A percentile compares a stretch with the other conserved stretches of the same genome.
phyloP scores from a whole-genome alignment of 208 protist species.

The Leishmania amazonensis region DNA sequence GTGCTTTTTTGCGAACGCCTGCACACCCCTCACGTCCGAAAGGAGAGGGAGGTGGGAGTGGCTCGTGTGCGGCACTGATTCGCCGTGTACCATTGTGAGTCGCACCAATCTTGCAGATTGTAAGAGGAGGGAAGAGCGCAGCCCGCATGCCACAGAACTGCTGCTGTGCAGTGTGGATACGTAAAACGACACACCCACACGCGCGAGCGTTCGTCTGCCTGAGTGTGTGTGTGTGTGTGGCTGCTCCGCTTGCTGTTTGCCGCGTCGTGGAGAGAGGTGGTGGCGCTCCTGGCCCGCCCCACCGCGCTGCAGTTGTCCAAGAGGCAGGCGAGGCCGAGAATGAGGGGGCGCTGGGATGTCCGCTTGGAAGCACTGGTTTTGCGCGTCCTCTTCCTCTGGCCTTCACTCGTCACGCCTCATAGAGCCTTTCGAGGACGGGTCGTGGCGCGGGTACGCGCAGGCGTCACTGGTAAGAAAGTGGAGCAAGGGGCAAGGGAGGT shows the following conservation, averaged over 20 bases:
- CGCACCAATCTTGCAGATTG: background rate
- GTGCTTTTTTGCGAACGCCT: background rate
- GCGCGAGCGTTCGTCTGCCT: background rate
- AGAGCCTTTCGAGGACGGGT: background rate
- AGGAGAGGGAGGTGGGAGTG: background rate
- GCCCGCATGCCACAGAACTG: background rate
- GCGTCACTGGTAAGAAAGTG: background rate
- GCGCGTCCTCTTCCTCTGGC: background rate
- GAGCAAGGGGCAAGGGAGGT: background rate
- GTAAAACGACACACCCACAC: slow-evolving; percentile 2
- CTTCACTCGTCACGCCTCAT: background rate
- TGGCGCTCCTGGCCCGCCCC: too few relatives aligned
- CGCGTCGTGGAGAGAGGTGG: background rate
- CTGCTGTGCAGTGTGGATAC: background rate
- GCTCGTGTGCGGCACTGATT: background rate
- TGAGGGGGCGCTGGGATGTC: background rate
- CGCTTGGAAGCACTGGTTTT: background rate
- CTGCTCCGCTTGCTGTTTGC: background rate
- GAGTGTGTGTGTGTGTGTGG: background rate
- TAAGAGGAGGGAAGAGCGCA: background rate
- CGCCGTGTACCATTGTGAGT: background rate
- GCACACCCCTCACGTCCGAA: background rate
- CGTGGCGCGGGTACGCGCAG: background rate
- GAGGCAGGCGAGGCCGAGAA: background rate
- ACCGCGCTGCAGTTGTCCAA: background rate